Conservation (phyloP, 1,284 basidiomycete genomes). For the Veloboletus limbatus region DNA sequence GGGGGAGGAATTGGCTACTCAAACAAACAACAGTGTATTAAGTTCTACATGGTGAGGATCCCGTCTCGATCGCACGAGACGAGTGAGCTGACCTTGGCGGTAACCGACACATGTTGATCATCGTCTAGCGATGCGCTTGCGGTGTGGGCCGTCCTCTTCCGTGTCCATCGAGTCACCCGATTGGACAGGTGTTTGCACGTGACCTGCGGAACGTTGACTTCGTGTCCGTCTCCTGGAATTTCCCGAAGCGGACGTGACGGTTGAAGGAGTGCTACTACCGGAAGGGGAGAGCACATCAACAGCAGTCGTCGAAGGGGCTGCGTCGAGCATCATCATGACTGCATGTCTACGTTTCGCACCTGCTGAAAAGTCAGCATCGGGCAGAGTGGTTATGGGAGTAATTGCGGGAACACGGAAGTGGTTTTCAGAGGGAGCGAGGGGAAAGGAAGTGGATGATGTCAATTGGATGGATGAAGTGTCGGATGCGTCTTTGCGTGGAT, state of each 20-base stretch:
- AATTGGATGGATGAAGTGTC: conserved; percentile 17
- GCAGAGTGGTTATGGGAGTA: conserved; percentile 16
- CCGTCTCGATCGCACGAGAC: background rate
- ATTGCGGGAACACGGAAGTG: conserved; percentile 22
- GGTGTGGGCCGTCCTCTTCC: conserved; percentile 56
- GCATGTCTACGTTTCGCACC: conserved; percentile 53
- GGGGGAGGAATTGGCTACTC: conserved; percentile 5
- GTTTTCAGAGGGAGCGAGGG: conserved; percentile 29
- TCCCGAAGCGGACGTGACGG: conserved; percentile 21
- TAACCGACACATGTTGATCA: conserved; percentile 15
- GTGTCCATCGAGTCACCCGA: conserved; percentile 54
- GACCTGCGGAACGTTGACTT: conserved; percentile 37
- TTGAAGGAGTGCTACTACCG: conserved; percentile 13
- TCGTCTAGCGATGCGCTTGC: conserved; percentile 53
- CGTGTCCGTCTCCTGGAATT: conserved; percentile 42
- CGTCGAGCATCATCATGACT: conserved; percentile 62
- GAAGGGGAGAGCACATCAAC: conserved; percentile 27
- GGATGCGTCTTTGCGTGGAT: conserved; percentile 28
- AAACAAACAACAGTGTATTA: conserved; percentile 9
- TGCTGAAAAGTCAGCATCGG: conserved; percentile 35
- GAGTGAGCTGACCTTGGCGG: background rate
- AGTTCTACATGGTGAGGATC: conserved; percentile 6
- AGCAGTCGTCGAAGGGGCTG: conserved; percentile 33
- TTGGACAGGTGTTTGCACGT: conserved; percentile 38
- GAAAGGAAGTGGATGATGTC: conserved; percentile 16